Base-by-base conservation (phyloP, 345 rosid species). In the Eucalyptus fibrosa region DNA sequence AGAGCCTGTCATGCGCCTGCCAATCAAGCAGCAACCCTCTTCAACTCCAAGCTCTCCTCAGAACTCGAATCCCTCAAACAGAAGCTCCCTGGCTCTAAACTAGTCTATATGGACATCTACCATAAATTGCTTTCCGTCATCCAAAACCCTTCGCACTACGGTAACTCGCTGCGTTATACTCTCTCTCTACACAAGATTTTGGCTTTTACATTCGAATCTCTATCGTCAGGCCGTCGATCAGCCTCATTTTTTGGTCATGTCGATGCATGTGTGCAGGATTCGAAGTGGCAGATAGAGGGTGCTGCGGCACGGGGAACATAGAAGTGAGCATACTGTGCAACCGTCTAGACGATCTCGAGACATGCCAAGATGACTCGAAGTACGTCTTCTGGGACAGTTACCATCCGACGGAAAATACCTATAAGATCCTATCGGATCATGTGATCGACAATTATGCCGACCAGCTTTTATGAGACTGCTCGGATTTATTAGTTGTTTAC, bases 321-420 rank as follows among this genome's bases (percentile, higher is more conserved):
- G 97, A 97, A 89, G 96, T 94, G 24, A 90, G 94, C 67, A 13
- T 93, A 3, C 65, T 95, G 32, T 96, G 98, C 86, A 97, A 92
- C 60, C 83, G 50, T 14, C 55, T 90, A 1, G 86, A 90, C 65
- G 77, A 93, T 83, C 24, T 91, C 55, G 3, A 19, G 2, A 90
- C 90, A 8, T 95, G 99, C 90, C 50, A 87, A 13, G 91, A 91
- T 88, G 96, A 91, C 60, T 90, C 97, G 3, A 94, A 94, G 60
- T 94, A 93, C 86, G 88, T 95, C 86, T 95, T 96, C 82, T 96
- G 97, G 97, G 99, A 96, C 80, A 92, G 97, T 87, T 96, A 92
- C 88, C 98, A 97, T 92, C 98, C 97, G 1, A 91, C 98, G 2
- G 96, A 96, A 89, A 92, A 83, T 81, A 91, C 97, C 47, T 97